Evolutionary conservation across 495 filamentous ascomycete species (phyloP).

Genomic region (Collariella sp.): DNA sequence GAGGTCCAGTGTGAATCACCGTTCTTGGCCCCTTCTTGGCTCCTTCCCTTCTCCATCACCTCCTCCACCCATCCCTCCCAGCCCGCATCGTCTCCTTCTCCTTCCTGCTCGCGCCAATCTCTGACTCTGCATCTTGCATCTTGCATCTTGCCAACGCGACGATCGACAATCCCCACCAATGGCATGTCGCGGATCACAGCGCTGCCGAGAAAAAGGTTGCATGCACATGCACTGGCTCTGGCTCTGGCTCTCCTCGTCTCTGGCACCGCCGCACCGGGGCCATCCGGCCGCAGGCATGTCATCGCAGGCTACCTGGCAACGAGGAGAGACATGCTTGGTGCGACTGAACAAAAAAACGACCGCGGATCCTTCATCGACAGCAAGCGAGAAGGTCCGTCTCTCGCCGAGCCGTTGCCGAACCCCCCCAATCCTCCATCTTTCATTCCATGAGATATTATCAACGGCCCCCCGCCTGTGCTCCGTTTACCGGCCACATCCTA

Average conservation of each 20-base stretch:
- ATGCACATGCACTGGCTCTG: slow-evolving; percentile 6
- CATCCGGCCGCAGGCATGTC: neutral
- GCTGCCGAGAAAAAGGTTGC: slow-evolving; percentile 9
- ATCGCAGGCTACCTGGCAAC: neutral
- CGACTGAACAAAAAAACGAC: neutral
- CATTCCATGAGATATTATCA: slow-evolving; percentile 1
- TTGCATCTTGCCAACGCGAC: slow-evolving; percentile 6
- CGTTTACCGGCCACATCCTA: neutral
- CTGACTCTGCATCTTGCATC: neutral
- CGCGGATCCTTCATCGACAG: neutral
- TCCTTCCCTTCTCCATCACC: neutral
- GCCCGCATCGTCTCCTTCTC: neutral
- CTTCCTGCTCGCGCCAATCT: neutral
- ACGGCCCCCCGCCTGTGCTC: slow-evolving; percentile 6
- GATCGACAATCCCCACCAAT: neutral
- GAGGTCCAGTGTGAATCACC: no score
- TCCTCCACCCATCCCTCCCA: neutral
- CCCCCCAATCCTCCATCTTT: neutral
- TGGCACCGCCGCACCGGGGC: neutral
- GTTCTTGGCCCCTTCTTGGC: neutral
- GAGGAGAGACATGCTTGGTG: neutral
- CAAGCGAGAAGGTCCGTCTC: neutral
- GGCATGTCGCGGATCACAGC: slow-evolving; percentile 12
- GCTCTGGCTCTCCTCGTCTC: neutral
- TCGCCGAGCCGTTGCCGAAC: slow-evolving; percentile 10